Percentiles rank a stretch among this genome's conserved stretches.
phyloP scores from a whole-genome alignment of 345 rosid genomes.

The Heritiera fomes region DNA sequence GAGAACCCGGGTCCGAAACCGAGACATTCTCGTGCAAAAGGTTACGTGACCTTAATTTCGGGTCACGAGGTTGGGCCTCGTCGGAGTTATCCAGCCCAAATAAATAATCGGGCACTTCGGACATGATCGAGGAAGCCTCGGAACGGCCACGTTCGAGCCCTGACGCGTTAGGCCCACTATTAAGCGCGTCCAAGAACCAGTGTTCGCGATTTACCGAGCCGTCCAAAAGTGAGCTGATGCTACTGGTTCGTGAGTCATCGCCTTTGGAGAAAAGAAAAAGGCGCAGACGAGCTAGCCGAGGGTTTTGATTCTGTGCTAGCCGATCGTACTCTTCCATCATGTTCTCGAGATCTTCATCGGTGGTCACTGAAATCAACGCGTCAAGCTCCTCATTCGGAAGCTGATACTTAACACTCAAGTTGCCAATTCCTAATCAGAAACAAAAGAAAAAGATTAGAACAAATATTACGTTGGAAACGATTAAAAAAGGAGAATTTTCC shows the following conservation, averaged over 20 bases:
- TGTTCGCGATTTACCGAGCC: constrained; percentile 80
- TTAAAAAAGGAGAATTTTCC: no score
- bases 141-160: constrained; percentile 79
- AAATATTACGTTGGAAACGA: neutral
- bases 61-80: constrained; percentile 57
- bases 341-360: constrained; percentile 94
- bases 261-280: constrained; percentile 68
- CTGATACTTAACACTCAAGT: constrained; percentile 83
- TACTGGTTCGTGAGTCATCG: constrained; percentile 66
- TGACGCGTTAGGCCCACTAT: constrained; percentile 45
- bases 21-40: constrained; percentile 52
- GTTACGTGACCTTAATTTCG: constrained; percentile 43
- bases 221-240: constrained; percentile 84
- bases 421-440: constrained; percentile 47
- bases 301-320: constrained; percentile 59
- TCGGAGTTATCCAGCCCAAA: constrained; percentile 84
- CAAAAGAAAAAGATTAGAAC: neutral
- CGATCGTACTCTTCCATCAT: constrained; percentile 99
- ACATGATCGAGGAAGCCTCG: constrained; percentile 80
- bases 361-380: constrained; percentile 87
- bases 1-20: constrained; percentile 88
- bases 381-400: constrained; percentile 96
- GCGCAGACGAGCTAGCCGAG: constrained; percentile 78
- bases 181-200: constrained; percentile 95
- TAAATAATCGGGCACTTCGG: constrained; percentile 87